Conservation (phyloP, 768 basidiomycete genomes). For the Tricholoma terreum region DNA sequence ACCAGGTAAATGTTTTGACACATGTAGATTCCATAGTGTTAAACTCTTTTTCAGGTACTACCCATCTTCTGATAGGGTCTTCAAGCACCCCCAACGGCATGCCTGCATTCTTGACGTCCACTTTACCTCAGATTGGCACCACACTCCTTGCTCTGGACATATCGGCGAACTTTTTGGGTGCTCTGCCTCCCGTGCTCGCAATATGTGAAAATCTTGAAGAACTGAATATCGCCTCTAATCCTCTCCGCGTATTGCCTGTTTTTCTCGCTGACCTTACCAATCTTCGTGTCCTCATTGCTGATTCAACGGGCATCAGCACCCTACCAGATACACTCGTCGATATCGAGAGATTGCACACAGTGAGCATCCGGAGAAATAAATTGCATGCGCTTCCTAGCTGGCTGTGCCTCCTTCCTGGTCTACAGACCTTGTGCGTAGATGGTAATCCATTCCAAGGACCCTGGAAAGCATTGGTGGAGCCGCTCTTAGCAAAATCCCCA, state of each 20-base stretch:
- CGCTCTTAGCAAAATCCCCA: slow-evolving; percentile 65
- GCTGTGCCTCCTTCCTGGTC: slow-evolving; percentile 81
- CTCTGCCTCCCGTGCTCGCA: slow-evolving; percentile 81
- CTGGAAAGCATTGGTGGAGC: slow-evolving; percentile 87
- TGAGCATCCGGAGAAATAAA: slow-evolving; percentile 86
- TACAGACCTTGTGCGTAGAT: slow-evolving; percentile 90
- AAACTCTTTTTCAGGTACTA: slow-evolving; percentile 61
- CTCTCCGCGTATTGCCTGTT: slow-evolving; percentile 84
- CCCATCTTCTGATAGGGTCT: slow-evolving; percentile 88
- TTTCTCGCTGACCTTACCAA: slow-evolving; percentile 76
- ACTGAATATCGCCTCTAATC: slow-evolving; percentile 90
- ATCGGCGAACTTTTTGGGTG: slow-evolving; percentile 80
- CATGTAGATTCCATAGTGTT: slow-evolving; percentile 5
- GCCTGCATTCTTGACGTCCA: slow-evolving; percentile 66
- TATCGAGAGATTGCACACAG: slow-evolving; percentile 81
- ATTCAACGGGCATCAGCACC: slow-evolving; percentile 77
- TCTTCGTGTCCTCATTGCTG: slow-evolving; percentile 89
- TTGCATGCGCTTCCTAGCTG: slow-evolving; percentile 89
- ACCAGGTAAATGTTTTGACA: slow-evolving; percentile 53
- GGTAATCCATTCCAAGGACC: slow-evolving; percentile 94
- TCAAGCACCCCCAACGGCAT: slow-evolving; percentile 75
- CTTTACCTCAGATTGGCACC: slow-evolving; percentile 68
- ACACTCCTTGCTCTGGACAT: slow-evolving; percentile 92
- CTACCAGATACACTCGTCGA: slow-evolving; percentile 72
- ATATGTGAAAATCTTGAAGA: slow-evolving; percentile 84